Conservation (phyloP, 1,284 basidiomycete genomes). For the Calocybe gambosa region DNA sequence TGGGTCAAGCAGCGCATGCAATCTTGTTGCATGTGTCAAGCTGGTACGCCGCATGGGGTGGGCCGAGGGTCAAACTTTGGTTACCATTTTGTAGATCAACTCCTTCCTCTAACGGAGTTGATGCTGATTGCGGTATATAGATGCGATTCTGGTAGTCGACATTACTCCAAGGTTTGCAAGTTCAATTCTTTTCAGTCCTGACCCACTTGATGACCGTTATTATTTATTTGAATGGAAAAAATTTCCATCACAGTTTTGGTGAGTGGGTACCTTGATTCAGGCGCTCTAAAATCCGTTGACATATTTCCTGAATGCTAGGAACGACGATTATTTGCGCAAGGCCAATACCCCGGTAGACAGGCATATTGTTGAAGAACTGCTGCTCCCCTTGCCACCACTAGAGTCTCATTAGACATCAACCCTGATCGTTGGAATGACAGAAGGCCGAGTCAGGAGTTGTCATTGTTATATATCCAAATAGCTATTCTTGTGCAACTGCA, state of each 20-base stretch:
- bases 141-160: slow-evolving; percentile 79
- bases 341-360: slow-evolving; percentile 56
- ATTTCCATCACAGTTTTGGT: slow-evolving; percentile 29
- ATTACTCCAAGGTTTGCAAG: slow-evolving; percentile 77
- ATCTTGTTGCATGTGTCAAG: slow-evolving; percentile 85
- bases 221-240: background rate
- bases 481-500: slow-evolving; percentile 53
- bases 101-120: background rate
- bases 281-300: slow-evolving; percentile 7
- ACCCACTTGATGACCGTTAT: slow-evolving; percentile 9
- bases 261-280: slow-evolving; percentile 7
- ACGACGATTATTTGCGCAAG: slow-evolving; percentile 66
- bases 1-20: slow-evolving; percentile 95
- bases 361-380: slow-evolving; percentile 47
- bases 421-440: background rate
- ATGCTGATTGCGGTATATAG: slow-evolving; percentile 29
- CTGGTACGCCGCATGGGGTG: slow-evolving; percentile 68
- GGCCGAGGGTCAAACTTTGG: slow-evolving; percentile 59
- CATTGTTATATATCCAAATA: background rate
- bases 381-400: slow-evolving; percentile 24
- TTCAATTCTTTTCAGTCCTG: slow-evolving; percentile 1
- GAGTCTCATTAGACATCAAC: slow-evolving; percentile 9
- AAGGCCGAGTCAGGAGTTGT: background rate
- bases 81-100: slow-evolving; percentile 73
- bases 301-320: slow-evolving; percentile 44